phyloP scores from a whole-genome alignment of 1,139 yeast species.

The Schizosaccharomyces versatilis region DNA sequence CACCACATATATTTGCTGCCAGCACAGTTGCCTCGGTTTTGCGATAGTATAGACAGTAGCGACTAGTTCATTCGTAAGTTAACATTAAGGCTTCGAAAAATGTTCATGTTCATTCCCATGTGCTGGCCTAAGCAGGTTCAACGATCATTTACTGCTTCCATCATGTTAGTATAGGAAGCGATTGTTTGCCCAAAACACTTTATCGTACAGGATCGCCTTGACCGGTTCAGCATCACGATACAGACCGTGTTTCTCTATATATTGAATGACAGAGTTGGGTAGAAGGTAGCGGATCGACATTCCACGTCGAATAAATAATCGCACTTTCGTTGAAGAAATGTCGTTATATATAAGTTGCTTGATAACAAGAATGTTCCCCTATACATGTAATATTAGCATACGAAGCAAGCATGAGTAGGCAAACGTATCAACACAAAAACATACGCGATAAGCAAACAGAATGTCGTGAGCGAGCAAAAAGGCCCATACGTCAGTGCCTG shows the following conservation, averaged over 20 bases:
- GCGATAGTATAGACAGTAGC: too few relatives aligned
- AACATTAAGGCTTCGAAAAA: too few relatives aligned
- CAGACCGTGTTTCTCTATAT: slow-evolving; percentile 75
- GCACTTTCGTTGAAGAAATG: slow-evolving; percentile 80
- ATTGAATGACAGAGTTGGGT: slow-evolving; percentile 85
- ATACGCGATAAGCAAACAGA: slow-evolving; percentile 70
- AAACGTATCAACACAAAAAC: not conserved
- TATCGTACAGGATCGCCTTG: slow-evolving; percentile 41
- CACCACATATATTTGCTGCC: too few relatives aligned
- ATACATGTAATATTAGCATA: not conserved
- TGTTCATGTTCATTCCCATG: too few relatives aligned
- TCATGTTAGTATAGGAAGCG: too few relatives aligned
- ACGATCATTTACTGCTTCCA: too few relatives aligned
- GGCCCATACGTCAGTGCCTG: slow-evolving; percentile 86
- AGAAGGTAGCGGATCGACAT: slow-evolving; percentile 90
- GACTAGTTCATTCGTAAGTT: too few relatives aligned
- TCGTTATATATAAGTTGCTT: slow-evolving; percentile 91
- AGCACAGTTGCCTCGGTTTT: too few relatives aligned
- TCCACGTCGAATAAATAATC: slow-evolving; percentile 75
- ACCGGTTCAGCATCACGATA: slow-evolving; percentile 84
- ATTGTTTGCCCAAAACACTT: too few relatives aligned
- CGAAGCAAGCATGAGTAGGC: not conserved
- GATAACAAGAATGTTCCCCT: slow-evolving; percentile 58
- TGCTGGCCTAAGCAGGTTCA: too few relatives aligned
- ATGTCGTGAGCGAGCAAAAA: slow-evolving; percentile 82